These are phyloP conservation scores for Pseudonitzschia pungens DNA, from an alignment of 108 stramenopile genomes.

Conservation along the genomic window DNA sequence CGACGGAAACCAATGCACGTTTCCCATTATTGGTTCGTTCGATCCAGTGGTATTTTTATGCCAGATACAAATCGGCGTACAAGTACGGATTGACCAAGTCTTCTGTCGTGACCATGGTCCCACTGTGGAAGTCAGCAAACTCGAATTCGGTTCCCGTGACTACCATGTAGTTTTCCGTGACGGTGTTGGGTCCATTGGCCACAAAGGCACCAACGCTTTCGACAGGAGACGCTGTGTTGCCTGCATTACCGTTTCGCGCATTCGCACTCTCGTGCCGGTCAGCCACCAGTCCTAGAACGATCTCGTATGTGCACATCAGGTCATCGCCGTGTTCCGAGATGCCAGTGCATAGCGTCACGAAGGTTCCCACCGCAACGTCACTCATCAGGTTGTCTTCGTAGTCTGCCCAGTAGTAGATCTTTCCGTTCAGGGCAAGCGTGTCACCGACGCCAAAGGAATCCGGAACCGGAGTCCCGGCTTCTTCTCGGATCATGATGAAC, in stretches of 20 bases:
- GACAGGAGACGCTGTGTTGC: neutral
- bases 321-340: constrained; percentile 11
- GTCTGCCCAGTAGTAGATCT: constrained; percentile 13
- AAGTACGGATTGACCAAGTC: constrained; percentile 30
- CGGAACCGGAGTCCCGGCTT: constrained; percentile 10
- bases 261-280: neutral
- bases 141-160: constrained; percentile 39
- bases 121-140: constrained; percentile 14
- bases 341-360: constrained; percentile 27
- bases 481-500: constrained; percentile 19
- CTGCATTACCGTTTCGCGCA: neutral
- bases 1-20: too few species aligned
- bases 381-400: constrained; percentile 3
- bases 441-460: constrained; percentile 9
- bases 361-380: constrained; percentile 14
- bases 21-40: neutral
- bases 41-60: neutral
- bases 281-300: constrained; percentile 12
- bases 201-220: constrained; percentile 23
- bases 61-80: constrained; percentile 25
- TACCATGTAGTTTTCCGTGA: neutral
- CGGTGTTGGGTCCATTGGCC: constrained; percentile 23
- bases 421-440: constrained; percentile 15
- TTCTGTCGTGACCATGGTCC: constrained; percentile 27
- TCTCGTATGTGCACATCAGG: constrained; percentile 34